Percentiles rank a stretch among this genome's conserved stretches.
phyloP scores from a whole-genome alignment of 139 green algal genomes.

The Chlorella vulgaris region DNA sequence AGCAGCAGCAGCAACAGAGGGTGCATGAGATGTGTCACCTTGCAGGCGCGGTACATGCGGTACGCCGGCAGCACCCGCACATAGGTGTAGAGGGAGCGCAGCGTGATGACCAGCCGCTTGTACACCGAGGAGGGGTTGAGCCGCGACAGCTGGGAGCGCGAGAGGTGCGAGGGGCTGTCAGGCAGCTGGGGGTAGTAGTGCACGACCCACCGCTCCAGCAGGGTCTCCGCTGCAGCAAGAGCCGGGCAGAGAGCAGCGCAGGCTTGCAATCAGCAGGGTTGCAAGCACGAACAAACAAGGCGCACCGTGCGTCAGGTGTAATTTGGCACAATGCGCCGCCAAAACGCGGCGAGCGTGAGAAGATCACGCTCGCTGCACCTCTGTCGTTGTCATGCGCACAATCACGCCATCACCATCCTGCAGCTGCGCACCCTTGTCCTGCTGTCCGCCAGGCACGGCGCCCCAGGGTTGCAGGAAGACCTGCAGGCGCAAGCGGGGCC shows the following conservation, averaged over 20 bases:
- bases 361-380: too few relatives aligned
- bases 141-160: slow-evolving; percentile 35
- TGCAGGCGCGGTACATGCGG: slow-evolving; percentile 61
- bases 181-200: slow-evolving; percentile 39
- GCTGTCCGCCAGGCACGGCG: background rate
- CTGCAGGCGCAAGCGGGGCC: slow-evolving; percentile 15
- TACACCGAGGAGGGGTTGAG: slow-evolving; percentile 57
- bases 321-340: too few relatives aligned
- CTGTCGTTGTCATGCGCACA: too few relatives aligned
- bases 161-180: slow-evolving; percentile 27
- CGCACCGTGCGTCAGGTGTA: too few relatives aligned
- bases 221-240: slow-evolving; percentile 24
- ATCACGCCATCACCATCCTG: too few relatives aligned
- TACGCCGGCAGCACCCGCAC: slow-evolving; percentile 76
- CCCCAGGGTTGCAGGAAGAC: slow-evolving; percentile 51
- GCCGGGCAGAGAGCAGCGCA: background rate
- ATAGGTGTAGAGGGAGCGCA: slow-evolving; percentile 76
- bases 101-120: slow-evolving; percentile 66
- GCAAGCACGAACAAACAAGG: too few relatives aligned
- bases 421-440: background rate
- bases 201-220: slow-evolving; percentile 74
- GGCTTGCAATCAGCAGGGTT: too few relatives aligned
- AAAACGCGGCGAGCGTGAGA: too few relatives aligned
- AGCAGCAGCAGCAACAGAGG: too few relatives aligned
- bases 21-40: slow-evolving; percentile 47